Conservation (phyloP, 2,329 filamentous ascomycete genomes). For the Thielaviopsis ethacetica region DNA sequence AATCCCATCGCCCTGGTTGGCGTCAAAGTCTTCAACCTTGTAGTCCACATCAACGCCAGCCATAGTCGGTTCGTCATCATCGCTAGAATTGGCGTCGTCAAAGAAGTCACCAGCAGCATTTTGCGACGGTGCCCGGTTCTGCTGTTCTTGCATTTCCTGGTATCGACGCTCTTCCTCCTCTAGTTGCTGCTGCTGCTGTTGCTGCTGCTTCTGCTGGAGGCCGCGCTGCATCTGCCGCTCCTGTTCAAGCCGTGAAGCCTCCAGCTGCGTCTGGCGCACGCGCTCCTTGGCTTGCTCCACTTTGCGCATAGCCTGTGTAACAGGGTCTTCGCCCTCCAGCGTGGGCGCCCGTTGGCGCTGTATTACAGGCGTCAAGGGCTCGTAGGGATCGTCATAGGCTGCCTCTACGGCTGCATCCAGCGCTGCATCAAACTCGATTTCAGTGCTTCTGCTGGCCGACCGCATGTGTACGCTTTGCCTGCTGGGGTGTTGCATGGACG, state of each 20-base stretch:
- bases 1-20: constrained; percentile 29
- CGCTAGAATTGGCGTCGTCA: constrained; percentile 47
- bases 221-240: constrained; percentile 23
- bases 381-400: constrained; percentile 82
- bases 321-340: constrained; percentile 25
- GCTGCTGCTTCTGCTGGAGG: constrained; percentile 18
- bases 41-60: constrained; percentile 82
- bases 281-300: constrained; percentile 63
- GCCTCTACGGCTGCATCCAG: constrained; percentile 91
- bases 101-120: constrained; percentile 27
- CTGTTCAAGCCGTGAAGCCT: constrained; percentile 37
- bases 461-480: constrained; percentile 29
- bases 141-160: constrained; percentile 1
- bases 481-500: constrained; percentile 40
- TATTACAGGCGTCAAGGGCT: constrained; percentile 41
- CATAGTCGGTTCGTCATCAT: constrained; percentile 60
- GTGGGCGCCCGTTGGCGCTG: constrained; percentile 24
- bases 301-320: constrained; percentile 34
- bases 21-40: constrained; percentile 59
- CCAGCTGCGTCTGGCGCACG: constrained; percentile 56
- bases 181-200: constrained; percentile 12
- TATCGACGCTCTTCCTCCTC: constrained; percentile 21
- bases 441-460: constrained; percentile 52
- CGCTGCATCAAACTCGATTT: constrained; percentile 85
- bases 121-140: background rate